phyloP scores from a whole-genome alignment of 495 filamentous ascomycete genomes.

The Apodospora peruviana region DNA sequence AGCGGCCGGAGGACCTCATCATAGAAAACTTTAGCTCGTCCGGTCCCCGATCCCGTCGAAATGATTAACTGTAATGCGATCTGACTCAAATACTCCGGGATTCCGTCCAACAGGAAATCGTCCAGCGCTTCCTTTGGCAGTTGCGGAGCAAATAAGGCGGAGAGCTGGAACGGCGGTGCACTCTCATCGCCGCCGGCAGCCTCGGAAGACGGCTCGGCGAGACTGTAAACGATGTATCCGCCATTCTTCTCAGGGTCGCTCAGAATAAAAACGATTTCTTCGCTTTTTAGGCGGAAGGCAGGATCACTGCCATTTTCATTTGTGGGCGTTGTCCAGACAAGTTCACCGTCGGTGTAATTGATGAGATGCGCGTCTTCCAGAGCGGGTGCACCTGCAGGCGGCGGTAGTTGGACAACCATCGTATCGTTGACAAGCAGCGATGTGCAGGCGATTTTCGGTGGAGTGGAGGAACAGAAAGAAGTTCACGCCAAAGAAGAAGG shows the following conservation, averaged over 20 bases:
- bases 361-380: neutral
- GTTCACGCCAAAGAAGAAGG: neutral
- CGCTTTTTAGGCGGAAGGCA: conserved; percentile 12
- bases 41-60: conserved; percentile 67
- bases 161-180: neutral
- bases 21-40: conserved; percentile 53
- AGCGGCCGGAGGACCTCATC: conserved; percentile 52
- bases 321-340: conserved; percentile 1
- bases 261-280: conserved; percentile 32
- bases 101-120: conserved; percentile 19
- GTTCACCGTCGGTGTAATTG: conserved; percentile 8
- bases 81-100: conserved; percentile 31
- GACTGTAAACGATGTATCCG: conserved; percentile 29
- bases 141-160: conserved; percentile 2
- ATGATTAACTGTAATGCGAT: conserved; percentile 58
- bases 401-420: too few relatives aligned
- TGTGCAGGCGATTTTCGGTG: too few relatives aligned
- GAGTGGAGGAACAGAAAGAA: neutral
- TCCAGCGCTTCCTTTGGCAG: conserved; percentile 29
- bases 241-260: neutral
- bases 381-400: too few relatives aligned
- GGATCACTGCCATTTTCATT: neutral
- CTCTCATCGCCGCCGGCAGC: neutral
- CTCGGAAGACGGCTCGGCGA: conserved; percentile 19
- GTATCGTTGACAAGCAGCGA: too few relatives aligned